A percentile compares a stretch with the other conserved stretches of the same genome.
These are phyloP conservation scores for Casaregolazyma suthepensis DNA, from an alignment of 1,139 yeast species.

Conservation along the genomic window DNA sequence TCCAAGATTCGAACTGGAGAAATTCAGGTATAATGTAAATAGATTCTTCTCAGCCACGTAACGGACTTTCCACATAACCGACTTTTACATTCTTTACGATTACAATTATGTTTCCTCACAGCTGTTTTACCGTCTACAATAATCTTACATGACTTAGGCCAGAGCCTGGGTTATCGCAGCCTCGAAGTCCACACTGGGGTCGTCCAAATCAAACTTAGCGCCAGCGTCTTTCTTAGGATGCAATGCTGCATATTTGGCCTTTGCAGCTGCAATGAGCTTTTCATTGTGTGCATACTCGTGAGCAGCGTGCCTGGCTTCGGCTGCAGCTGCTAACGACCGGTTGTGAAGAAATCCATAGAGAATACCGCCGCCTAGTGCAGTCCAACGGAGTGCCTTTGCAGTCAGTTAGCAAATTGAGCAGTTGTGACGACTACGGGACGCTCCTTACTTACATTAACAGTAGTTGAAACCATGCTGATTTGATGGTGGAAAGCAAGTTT, in stretches of 20 bases:
- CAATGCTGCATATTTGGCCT: conserved; percentile 75
- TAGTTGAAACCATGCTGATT: conserved; percentile 22
- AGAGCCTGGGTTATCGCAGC: conserved; percentile 33
- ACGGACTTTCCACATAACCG: neutral
- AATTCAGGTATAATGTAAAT: neutral
- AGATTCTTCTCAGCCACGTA: neutral
- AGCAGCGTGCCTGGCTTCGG: conserved; percentile 51
- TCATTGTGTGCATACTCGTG: conserved; percentile 60
- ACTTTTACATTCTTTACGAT: neutral
- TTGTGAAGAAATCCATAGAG: conserved; percentile 88
- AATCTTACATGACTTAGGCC: conserved; percentile 3
- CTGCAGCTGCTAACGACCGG: conserved; percentile 56
- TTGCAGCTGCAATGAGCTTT: conserved; percentile 79
- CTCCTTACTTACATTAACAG: conserved; percentile 24
- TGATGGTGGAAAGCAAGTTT: neutral
- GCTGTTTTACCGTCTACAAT: neutral
- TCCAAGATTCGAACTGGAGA: conserved; percentile 14
- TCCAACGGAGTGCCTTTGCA: conserved; percentile 74
- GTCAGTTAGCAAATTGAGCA: conserved; percentile 1
- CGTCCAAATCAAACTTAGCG: conserved; percentile 67
- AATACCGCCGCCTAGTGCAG: conserved; percentile 85
- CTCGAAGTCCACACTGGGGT: conserved; percentile 83
- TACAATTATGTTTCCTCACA: neutral
- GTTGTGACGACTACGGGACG: neutral
- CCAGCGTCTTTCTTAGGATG: conserved; percentile 40